Evolutionary conservation across 1,139 yeast genomes (phyloP).

Genomic region (Tardiomyces depauwii): DNA sequence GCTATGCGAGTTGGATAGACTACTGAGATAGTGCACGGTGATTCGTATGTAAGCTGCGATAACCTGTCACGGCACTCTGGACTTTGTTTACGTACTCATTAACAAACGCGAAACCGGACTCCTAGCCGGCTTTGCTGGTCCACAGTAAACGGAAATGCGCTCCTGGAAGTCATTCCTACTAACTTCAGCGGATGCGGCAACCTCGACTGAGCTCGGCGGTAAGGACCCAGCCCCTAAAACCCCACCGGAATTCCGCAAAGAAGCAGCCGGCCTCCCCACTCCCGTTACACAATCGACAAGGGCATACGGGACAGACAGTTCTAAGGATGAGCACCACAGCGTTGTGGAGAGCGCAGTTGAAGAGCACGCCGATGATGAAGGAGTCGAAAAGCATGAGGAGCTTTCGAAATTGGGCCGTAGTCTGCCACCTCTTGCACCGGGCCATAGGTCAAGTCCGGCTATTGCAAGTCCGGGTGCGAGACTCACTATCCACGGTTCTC

Average conservation of each 20-base stretch:
- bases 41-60: no score
- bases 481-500: not conserved
- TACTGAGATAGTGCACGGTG: no score
- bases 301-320: not conserved
- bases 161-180: not conserved
- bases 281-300: not conserved
- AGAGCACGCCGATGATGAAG: not conserved
- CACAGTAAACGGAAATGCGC: no score
- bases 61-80: no score
- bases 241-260: not conserved
- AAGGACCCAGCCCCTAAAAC: not conserved
- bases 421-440: no score
- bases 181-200: not conserved
- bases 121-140: no score
- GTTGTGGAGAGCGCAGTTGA: not conserved
- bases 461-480: not conserved
- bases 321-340: not conserved
- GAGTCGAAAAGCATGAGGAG: no score
- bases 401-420: no score
- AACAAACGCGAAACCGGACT: no score
- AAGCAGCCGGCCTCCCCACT: not conserved
- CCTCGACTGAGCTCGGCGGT: not conserved
- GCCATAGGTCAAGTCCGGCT: not conserved
- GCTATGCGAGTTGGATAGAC: no score
- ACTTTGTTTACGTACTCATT: no score